Evolutionary conservation across 2,329 filamentous ascomycete genomes (phyloP).

Genomic region (Aspergillus caelatus): DNA sequence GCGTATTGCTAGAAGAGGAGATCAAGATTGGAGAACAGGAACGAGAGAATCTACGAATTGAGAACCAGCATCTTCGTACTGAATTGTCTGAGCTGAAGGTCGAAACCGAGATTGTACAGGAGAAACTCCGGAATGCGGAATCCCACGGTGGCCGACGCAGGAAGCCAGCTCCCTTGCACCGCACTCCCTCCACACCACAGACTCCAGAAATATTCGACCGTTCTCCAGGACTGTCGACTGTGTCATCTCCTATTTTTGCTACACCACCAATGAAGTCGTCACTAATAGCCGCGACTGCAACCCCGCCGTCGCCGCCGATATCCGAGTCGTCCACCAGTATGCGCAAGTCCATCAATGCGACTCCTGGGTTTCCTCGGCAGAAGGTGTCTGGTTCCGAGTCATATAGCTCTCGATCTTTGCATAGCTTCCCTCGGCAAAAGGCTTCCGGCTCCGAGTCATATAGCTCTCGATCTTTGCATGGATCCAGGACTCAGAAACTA

Average conservation of each 20-base stretch:
- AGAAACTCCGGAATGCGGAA: constrained; percentile 81
- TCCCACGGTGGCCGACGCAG: constrained; percentile 53
- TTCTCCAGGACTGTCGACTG: constrained; percentile 77
- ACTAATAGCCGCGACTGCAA: constrained; percentile 67
- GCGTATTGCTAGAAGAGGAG: constrained; percentile 93
- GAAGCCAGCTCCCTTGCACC: constrained; percentile 54
- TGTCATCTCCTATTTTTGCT: constrained; percentile 85
- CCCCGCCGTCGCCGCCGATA: constrained; percentile 90
- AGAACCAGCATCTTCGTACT: constrained; percentile 84
- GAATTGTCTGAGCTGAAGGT: constrained; percentile 93
- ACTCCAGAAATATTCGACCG: constrained; percentile 71
- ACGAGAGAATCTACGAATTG: constrained; percentile 83
- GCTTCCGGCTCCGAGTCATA: constrained; percentile 52
- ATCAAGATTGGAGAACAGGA: constrained; percentile 90
- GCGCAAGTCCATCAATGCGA: constrained; percentile 55
- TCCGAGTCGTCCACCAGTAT: constrained; percentile 76
- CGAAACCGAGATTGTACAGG: constrained; percentile 89
- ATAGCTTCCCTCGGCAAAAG: constrained; percentile 46
- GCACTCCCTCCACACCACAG: constrained; percentile 55
- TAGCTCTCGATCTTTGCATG: constrained; percentile 58
- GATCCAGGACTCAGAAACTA: constrained; percentile 42
- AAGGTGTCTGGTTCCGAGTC: constrained; percentile 52
- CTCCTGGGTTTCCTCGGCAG: constrained; percentile 51
- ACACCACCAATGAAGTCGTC: constrained; percentile 78
- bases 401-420: constrained; percentile 55